Evolutionary conservation across 1,139 yeast genomes (phyloP), one percentile per base, ranked within the genome.

Genomic region (Geotrichum macrosporum): DNA sequence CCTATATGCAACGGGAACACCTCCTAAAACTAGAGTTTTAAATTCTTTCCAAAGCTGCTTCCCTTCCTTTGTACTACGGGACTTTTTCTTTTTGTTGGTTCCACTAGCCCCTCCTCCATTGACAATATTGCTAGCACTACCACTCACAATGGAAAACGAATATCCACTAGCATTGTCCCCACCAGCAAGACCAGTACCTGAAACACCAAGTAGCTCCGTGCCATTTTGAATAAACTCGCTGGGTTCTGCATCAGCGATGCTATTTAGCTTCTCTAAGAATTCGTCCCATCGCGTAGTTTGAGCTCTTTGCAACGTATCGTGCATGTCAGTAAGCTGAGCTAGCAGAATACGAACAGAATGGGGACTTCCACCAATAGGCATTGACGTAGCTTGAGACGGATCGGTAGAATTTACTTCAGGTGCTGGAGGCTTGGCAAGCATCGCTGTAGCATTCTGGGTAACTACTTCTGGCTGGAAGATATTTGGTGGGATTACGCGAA

Each of bases 1-100:
- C 8, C 82, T 64, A 50, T 74, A 70, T 16, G 70, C 71, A 36
- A 71, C 63, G 0, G 82, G 80, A 0, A 78, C 70, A 0, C 84
- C 73, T 24, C 67, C 65, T 26, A 63, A 60, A 1, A 75, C 71
- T 26, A 77, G 63, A 12, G 60, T 63, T 1, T 61, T 62, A 26
- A 76, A 67, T 36, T 67, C 68, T 18, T 60, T 62, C 55, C 66
- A 62, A 2, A 63, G 55, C 31, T 21, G 61, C 50, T 26, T 42
- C 21, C 33, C 44, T 52, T 57, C 26, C 56, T 58, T 36, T 10
- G 41, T n/a, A 15, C 41, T 37, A 15, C 41, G 49, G 41, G 44
- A 20, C 32, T 44, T 36, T 13, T 37, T 42, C 46, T 49, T 69
- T 53, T 41, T 34, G 30, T 21, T 18, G 10, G 32, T 12, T 3